phyloP scores from a whole-genome alignment of 2,329 filamentous ascomycete species.

The Pseudopyricularia cyperi region DNA sequence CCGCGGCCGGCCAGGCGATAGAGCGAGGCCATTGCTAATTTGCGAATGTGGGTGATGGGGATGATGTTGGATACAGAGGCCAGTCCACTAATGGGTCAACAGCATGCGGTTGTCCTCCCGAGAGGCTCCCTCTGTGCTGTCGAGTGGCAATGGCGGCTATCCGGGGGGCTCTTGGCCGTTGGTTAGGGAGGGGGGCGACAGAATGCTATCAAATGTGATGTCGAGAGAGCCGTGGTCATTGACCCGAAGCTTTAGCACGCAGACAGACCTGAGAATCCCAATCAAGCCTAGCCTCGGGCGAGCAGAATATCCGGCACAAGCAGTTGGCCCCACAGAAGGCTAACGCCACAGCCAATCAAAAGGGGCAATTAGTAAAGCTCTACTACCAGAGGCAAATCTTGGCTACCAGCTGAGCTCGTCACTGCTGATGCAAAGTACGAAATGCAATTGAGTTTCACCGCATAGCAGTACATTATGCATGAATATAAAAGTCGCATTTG shows the following conservation, averaged over 20 bases:
- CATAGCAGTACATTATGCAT: neutral
- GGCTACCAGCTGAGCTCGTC: neutral
- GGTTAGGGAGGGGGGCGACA: neutral
- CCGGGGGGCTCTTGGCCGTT: neutral
- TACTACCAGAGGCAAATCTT: neutral
- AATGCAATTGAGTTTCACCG: neutral
- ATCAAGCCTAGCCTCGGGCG: constrained; percentile 1
- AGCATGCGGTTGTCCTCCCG: constrained; percentile 9
- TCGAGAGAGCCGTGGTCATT: neutral
- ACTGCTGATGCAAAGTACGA: neutral
- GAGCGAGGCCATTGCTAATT: constrained; percentile 53
- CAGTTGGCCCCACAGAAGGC: neutral
- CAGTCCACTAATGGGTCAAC: neutral
- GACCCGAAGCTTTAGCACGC: constrained; percentile 6
- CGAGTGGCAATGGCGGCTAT: neutral
- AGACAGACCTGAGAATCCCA: neutral
- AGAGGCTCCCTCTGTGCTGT: constrained; percentile 7
- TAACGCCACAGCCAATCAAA: neutral
- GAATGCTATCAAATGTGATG: neutral
- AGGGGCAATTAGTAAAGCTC: neutral
- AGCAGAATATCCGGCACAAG: constrained; percentile 1
- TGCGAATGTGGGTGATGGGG: constrained; percentile 13
- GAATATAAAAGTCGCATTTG: too few species aligned
- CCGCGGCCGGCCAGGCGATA: constrained; percentile 60
- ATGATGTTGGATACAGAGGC: constrained; percentile 14